These are phyloP conservation scores for Morella rubra DNA, from an alignment of 306 rosid species.

Conservation along the genomic window DNA sequence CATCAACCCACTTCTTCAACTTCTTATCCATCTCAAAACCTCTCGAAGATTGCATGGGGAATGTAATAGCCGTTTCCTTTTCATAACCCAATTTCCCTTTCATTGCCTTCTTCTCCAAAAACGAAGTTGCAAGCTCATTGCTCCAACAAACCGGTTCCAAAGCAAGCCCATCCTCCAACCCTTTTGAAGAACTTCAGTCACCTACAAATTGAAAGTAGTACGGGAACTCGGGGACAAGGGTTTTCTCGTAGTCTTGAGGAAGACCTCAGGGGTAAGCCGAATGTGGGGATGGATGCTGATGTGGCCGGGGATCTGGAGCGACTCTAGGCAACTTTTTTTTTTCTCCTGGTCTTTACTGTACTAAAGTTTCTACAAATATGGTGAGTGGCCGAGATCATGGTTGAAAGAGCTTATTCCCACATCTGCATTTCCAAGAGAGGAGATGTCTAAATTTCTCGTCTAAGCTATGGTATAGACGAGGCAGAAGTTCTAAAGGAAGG, in stretches of 20 bases:
- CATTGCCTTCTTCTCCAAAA: constrained; percentile 43
- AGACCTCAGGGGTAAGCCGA: constrained; percentile 51
- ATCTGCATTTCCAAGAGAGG: too few species aligned
- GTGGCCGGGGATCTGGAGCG: constrained; percentile 53
- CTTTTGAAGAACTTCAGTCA: constrained; percentile 12
- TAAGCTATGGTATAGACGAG: too few species aligned
- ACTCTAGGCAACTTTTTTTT: constrained; percentile 11
- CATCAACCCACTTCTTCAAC: constrained; percentile 69
- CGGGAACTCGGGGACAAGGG: constrained; percentile 64
- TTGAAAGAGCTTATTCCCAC: too few species aligned
- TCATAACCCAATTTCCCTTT: not conserved
- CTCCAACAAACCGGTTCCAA: constrained; percentile 90
- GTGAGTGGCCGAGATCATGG: too few species aligned
- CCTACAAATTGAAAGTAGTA: constrained; percentile 57
- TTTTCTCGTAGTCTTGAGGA: constrained; percentile 46
- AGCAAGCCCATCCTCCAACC: constrained; percentile 20
- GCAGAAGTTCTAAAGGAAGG: not conserved
- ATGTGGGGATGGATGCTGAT: constrained; percentile 49
- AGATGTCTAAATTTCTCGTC: too few species aligned
- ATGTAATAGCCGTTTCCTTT: constrained; percentile 29
- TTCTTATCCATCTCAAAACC: constrained; percentile 78
- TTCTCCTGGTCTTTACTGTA: too few species aligned
- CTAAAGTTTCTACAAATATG: too few species aligned
- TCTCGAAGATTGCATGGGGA: constrained; percentile 56
- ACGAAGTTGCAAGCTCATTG: constrained; percentile 54